Conservation (phyloP, 345 rosid species). For the Odontarrhena argentea region DNA sequence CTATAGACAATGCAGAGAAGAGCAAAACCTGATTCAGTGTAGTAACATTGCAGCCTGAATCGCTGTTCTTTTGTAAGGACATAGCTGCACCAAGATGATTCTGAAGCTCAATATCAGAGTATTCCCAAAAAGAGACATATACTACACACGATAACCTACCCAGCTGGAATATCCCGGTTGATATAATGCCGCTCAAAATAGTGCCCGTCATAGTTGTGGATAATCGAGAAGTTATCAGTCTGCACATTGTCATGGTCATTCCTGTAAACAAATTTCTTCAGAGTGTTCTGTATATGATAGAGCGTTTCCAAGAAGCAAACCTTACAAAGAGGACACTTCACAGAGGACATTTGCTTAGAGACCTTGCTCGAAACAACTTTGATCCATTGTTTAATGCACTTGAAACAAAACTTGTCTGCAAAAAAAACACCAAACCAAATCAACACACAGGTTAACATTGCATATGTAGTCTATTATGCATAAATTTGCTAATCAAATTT, state of each 20-base stretch:
- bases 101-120: background rate
- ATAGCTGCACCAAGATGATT: constrained; percentile 49
- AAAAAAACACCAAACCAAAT: constrained; percentile 11
- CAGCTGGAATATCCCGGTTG: constrained; percentile 41
- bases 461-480: background rate
- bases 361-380: constrained; percentile 68
- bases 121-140: background rate
- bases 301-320: constrained; percentile 42
- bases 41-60: constrained; percentile 72
- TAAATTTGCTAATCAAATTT: background rate
- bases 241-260: constrained; percentile 37
- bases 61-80: constrained; percentile 71
- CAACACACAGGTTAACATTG: background rate
- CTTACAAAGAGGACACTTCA: constrained; percentile 92
- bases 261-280: constrained; percentile 11
- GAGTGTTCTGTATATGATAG: background rate
- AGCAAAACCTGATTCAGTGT: constrained; percentile 61
- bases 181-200: constrained; percentile 67
- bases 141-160: constrained; percentile 42
- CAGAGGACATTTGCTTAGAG: constrained; percentile 48
- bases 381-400: constrained; percentile 76
- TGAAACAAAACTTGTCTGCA: constrained; percentile 89
- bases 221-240: constrained; percentile 68
- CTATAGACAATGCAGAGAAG: constrained; percentile 32
- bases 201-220: constrained; percentile 66